Conservation (phyloP, 2,329 filamentous ascomycete genomes). For the Fragosphaeria purpurea region DNA sequence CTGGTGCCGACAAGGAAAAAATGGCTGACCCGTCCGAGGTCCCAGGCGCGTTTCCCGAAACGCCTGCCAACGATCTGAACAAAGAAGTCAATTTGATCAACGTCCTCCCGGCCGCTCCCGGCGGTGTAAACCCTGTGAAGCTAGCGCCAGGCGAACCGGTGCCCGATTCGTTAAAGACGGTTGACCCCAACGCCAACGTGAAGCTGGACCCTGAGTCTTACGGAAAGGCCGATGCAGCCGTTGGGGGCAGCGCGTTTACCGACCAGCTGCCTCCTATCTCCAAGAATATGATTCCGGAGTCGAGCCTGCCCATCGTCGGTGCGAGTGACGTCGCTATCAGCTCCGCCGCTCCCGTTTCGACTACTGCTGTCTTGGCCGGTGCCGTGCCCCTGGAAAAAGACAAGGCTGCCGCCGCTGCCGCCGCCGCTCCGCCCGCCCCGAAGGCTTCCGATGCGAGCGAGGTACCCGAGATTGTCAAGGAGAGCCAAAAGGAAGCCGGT, state of each 20-base stretch:
- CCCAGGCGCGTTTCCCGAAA: slow-evolving; percentile 34
- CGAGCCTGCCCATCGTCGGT: slow-evolving; percentile 57
- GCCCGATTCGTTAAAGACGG: slow-evolving; percentile 57
- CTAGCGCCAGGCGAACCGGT: slow-evolving; percentile 73
- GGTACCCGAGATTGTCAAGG: slow-evolving; percentile 52
- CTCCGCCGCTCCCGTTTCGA: slow-evolving; percentile 44
- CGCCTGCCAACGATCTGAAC: slow-evolving; percentile 41
- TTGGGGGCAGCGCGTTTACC: slow-evolving; percentile 35
- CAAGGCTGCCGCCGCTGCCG: slow-evolving; percentile 24
- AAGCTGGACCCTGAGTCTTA: slow-evolving; percentile 78
- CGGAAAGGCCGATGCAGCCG: slow-evolving; percentile 62
- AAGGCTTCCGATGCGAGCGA: neutral
- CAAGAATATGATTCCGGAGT: slow-evolving; percentile 67
- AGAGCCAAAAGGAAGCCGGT: slow-evolving; percentile 60
- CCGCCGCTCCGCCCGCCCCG: neutral
- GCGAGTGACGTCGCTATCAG: slow-evolving; percentile 37
- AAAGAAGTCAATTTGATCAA: slow-evolving; percentile 45
- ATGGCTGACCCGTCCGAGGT: slow-evolving; percentile 10
- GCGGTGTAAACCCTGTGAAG: slow-evolving; percentile 67
- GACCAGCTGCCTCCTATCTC: slow-evolving; percentile 45
- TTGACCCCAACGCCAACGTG: slow-evolving; percentile 61
- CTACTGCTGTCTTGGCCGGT: slow-evolving; percentile 60
- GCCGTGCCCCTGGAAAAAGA: slow-evolving; percentile 50
- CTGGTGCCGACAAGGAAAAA: slow-evolving; percentile 1
- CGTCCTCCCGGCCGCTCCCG: slow-evolving; percentile 52